Base-by-base conservation (phyloP, 768 basidiomycete species). In the Collybiopsis confluens region DNA sequence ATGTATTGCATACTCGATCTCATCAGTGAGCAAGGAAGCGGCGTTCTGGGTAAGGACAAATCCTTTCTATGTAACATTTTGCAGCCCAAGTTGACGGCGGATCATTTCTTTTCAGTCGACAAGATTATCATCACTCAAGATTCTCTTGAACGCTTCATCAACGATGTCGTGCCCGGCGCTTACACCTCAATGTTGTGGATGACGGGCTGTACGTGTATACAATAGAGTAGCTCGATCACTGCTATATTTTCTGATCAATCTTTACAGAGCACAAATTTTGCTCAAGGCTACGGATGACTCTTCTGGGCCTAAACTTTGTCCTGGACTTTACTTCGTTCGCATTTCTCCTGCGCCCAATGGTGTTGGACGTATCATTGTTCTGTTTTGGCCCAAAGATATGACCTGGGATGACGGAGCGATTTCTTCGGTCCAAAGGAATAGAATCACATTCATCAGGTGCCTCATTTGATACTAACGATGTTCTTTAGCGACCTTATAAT, bases 381-480 rank as follows among this genome's bases (percentile, higher is more conserved):
- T 85, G 5, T 84, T 80, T 52, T 86, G 85, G 84, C 83, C 83
- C 0, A 80, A 86, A 55, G 70, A 79, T 27, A 71, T 65, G 0
- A 84, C 83, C 0, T 85, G 83, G 83, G 62, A 77, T 35, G 81
- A 83, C 60, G 64, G 69, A 11, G 74, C 79, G 0, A 33, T 65
- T 5, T 66, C 73, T 1, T 66, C 79, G 3, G 72, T 80, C 45
- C 60, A 69, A 26, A 73, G 76, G 3, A 85, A 83, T 64, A 72
- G 83, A 5, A 68, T 78, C 2, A 81, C 82, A 0, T 85, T 85
- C 58, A 83, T 85, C 80, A 66, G 83, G 65, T 54, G 5, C 41
- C 16, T 5, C 24, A 9, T 20, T 23, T 15, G 43, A 42, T 21
- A 37, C 24, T 26, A 10, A 20, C 5, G 8, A 40, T 33, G 6